Evolutionary conservation across 2,329 filamentous ascomycete genomes (phyloP), one percentile per base, ranked within the genome.

Genomic region (Nothomitra cinnamomea): DNA sequence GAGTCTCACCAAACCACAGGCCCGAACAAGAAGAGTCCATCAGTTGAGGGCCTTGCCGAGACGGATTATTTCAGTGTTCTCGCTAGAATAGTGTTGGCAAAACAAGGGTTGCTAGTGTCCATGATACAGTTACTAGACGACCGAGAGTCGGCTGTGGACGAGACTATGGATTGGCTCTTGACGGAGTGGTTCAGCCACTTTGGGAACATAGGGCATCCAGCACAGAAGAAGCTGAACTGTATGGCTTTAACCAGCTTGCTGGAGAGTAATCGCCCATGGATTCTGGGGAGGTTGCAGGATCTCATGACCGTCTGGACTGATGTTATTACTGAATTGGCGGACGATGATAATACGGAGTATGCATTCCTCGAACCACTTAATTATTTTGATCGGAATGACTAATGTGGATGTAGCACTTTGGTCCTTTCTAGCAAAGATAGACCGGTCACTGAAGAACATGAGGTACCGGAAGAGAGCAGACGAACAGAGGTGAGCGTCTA

Each of bases 11-110:
- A 94, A 64, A 87, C 85, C 0, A 85, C 85, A 0, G 90, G 92
- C 0, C 89, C 90, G 0, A 85, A 86, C 61, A 76, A 77, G 24
- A 84, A 77, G 59, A 73, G 78, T 19, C 77, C 81, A 41, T 77
- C 79, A 28, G 77, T 95, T 35, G 83, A 83, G 60, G 79, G 81
- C 12, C 75, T 88, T 10, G 82, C 85, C 0, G 81, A 95, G 62
- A 85, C 85, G 0, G 86, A 95, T 63, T 95, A 94, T 65, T 84
- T 94, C 62, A 78, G 80, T 3, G 80, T 96, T 1, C 73, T 98
- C 1, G 82, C 87, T 1, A 83, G 89, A 1, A 75, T 96, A 15
- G 78, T 82, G 0, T 69, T 94, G 1, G 80, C 82, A 0, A 83
- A 84, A 38, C 86, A 89, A 0, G 67, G 68, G 1, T 70, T 85